phyloP scores from a whole-genome alignment of 2,329 filamentous ascomycete species.

The Dactylellina parvicollis region DNA sequence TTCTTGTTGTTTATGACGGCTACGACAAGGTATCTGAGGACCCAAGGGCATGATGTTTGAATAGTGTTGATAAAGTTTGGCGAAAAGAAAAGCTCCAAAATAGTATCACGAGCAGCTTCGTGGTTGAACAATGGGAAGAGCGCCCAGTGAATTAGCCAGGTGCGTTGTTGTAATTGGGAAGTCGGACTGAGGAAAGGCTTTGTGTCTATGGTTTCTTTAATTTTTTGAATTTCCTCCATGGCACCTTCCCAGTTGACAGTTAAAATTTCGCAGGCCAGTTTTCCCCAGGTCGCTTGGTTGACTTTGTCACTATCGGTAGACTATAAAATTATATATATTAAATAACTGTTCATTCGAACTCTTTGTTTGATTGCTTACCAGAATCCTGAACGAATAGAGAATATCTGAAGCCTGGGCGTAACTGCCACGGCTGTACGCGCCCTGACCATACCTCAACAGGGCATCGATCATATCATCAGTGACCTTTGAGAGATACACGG shows the following conservation, averaged over 20 bases:
- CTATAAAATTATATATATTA: slow-evolving; percentile 40
- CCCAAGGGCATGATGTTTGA: slow-evolving; percentile 96
- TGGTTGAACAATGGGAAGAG: slow-evolving; percentile 99
- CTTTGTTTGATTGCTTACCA: slow-evolving; percentile 63
- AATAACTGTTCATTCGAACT: background rate
- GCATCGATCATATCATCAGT: slow-evolving; percentile 95
- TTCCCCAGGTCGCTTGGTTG: slow-evolving; percentile 94
- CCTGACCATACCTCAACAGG: slow-evolving; percentile 94
- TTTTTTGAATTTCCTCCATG: slow-evolving; percentile 88
- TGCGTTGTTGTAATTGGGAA: slow-evolving; percentile 93
- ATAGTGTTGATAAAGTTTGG: slow-evolving; percentile 99
- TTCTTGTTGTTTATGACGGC: slow-evolving; percentile 93
- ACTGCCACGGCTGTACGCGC: slow-evolving; percentile 97
- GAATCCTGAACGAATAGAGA: slow-evolving; percentile 95
- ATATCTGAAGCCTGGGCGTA: slow-evolving; percentile 90
- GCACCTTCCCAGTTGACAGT: slow-evolving; percentile 94
- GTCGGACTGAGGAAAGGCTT: slow-evolving; percentile 96
- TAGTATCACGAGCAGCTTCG: slow-evolving; percentile 85
- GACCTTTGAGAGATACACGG: slow-evolving; percentile 66
- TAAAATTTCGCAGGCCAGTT: slow-evolving; percentile 94
- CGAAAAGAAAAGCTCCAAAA: slow-evolving; percentile 97
- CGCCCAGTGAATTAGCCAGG: slow-evolving; percentile 97
- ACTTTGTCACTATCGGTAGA: slow-evolving; percentile 99
- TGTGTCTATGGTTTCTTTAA: slow-evolving; percentile 90
- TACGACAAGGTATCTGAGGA: slow-evolving; percentile 90